Evolutionary conservation across 2,329 filamentous ascomycete genomes (phyloP), one percentile per base, ranked within the genome.

Genomic region (Cladophialophora bantiana): DNA sequence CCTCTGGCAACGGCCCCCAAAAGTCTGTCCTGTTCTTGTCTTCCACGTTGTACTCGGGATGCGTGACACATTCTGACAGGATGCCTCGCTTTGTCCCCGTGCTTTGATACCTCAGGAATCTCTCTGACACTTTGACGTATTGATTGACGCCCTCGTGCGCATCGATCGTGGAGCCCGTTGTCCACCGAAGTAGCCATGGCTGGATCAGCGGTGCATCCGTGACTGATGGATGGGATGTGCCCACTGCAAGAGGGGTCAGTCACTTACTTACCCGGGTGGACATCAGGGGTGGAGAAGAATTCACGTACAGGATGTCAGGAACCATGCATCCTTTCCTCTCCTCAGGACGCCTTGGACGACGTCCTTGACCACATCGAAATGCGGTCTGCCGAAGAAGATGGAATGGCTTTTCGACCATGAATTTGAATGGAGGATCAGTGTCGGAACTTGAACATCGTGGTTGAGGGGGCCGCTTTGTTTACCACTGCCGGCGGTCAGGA

Each of bases 141-240:
- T 89, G 83, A 35, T 78, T 75, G 50, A 90, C 74, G 0, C 86
- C 88, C 64, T 86, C 81, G 52, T 79, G 80, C 1, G 84, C 84
- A 62, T 87, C 78, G n/a, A 89, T 82, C 0, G 80, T 84, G 0
- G 88, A 85, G 0, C 87, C 86, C 0, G 88, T 90, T 0, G 86
- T 86, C 79, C 86, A 85, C 64, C 84, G 83, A 53, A 90, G 79
- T 34, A 90, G 77, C 59, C 84, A 77, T 0, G 88, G 88, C 67
- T 89, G 84, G 7, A 91, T 82, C 2, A 90, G 79, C 0, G 88
- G 88, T 15, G 88, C 89, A 72, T 90, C 89, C 0, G 89, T 90
- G 20, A 89, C 85, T 9, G 84, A 86, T 0, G 89, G 87, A 72
- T 91, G 89, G 0, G 86, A 78, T 0, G 85, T 86, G 36, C 83